Base-by-base conservation (phyloP, 192 early-diverging fungal species). In the Backusella tarrabulga region DNA sequence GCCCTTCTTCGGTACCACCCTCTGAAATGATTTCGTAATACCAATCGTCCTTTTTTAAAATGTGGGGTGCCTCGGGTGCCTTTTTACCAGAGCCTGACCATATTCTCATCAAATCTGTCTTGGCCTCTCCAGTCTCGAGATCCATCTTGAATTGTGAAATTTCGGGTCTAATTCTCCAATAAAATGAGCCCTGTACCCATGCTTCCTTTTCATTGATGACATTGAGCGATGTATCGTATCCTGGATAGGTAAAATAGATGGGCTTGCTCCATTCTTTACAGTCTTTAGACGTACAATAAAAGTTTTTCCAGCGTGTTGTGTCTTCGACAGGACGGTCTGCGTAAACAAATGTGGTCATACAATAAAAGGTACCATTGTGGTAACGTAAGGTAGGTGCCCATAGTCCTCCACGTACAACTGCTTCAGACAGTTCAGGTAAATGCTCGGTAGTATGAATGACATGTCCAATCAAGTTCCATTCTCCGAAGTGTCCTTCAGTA, bases 191-290 rank as follows among this genome's bases (percentile, higher is more conserved):
- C n/a, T 63, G 56, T 3, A 63, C 56, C 56, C 56, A 63, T 63
- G 56, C 56, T 4, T 63, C 56, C 23, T 63, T 63, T 63, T 63
- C 56, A 14, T 63, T 63, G 9, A 63, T 12, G 23, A 63, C 12
- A 63, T 63, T 21, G n/a, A 63, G 56, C 4, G 56, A 63, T 3
- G 56, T 63, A 2, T 63, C 56, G 4, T 63, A 63, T 0, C 56
- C 56, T 63, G 56, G 56, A 26, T 63, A 63, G 6, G 23, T 23
- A 29, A 63, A 63, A 14, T 63, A 63, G 12, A 63, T 63, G 2
- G 56, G 56, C 26, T 63, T 63, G 23, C 26, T 63, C 56, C 56
- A 63, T 63, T 63, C 56, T 63, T 63, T 63, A 29, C 56, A 63
- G 8, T 63, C 56, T 9, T 63, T 63, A 23, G 56, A 63, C 5